These are phyloP conservation scores for Coemansia sp. DNA, from an alignment of 192 early-diverging fungal genomes.

Conservation along the genomic window DNA sequence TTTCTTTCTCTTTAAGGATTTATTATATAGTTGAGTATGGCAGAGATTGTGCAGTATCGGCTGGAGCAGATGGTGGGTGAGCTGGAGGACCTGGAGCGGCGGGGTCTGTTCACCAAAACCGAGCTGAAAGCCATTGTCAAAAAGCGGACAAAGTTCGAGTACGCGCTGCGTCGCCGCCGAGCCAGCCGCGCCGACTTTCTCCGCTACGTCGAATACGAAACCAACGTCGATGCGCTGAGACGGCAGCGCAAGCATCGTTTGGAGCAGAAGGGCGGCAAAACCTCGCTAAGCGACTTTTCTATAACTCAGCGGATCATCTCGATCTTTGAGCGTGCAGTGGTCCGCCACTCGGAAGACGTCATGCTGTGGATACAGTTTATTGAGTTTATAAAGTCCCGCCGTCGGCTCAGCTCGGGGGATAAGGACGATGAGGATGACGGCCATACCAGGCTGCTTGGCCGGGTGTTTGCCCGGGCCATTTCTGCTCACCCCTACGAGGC, in stretches of 20 bases:
- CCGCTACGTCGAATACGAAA: conserved; percentile 93
- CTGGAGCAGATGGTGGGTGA: conserved; percentile 93
- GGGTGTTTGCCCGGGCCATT: conserved; percentile 80
- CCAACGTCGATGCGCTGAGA: conserved; percentile 82
- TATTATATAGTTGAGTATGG: conserved; percentile 68
- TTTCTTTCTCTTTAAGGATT: no score
- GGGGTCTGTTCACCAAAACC: conserved; percentile 72
- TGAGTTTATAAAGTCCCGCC: conserved; percentile 64
- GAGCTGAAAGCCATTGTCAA: conserved; percentile 90
- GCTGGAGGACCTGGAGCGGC: conserved; percentile 82
- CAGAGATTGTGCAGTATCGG: conserved; percentile 83
- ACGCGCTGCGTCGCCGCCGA: conserved; percentile 77
- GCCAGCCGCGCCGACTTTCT: conserved; percentile 75
- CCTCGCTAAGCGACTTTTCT: conserved; percentile 74
- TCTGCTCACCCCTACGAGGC: conserved; percentile 80
- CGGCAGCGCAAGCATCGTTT: conserved; percentile 72
- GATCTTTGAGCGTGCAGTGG: conserved; percentile 76
- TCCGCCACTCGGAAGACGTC: conserved; percentile 75
- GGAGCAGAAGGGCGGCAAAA: conserved; percentile 27
- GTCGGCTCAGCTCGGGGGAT: conserved; percentile 28
- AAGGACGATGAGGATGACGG: conserved; percentile 18
- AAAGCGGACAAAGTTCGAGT: conserved; percentile 86
- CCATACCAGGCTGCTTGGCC: conserved; percentile 60
- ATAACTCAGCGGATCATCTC: conserved; percentile 70
- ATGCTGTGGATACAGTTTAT: conserved; percentile 91